Conservation (phyloP, 2,329 filamentous ascomycete genomes). For the Colletotrichum navitas region DNA sequence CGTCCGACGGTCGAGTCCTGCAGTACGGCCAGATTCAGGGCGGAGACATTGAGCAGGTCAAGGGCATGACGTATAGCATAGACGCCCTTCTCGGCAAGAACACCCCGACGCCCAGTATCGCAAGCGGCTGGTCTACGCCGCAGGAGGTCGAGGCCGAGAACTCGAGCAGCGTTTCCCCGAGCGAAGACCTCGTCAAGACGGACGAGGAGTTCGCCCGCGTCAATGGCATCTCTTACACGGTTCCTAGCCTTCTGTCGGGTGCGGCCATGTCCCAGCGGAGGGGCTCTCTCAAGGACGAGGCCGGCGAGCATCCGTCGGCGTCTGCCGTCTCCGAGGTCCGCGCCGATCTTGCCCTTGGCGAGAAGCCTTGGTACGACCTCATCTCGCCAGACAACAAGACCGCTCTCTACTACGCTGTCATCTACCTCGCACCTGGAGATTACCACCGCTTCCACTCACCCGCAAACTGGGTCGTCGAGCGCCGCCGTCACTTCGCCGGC, state of each 20-base stretch:
- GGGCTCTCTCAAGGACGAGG: conserved; percentile 77
- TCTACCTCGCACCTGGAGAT: conserved; percentile 96
- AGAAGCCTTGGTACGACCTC: conserved; percentile 78
- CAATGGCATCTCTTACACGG: conserved; percentile 95
- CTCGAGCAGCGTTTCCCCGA: conserved; percentile 53
- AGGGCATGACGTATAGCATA: conserved; percentile 97
- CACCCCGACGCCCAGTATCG: conserved; percentile 67
- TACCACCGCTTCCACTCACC: conserved; percentile 99
- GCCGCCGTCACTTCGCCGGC: conserved; percentile 95
- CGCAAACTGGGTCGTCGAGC: conserved; percentile 93
- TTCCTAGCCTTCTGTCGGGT: conserved; percentile 90
- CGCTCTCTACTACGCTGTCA: conserved; percentile 90
- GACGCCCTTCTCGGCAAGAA: conserved; percentile 87
- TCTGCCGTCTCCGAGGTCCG: conserved; percentile 86
- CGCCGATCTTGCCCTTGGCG: conserved; percentile 83
- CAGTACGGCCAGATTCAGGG: conserved; percentile 94
- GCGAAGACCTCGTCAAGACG: conserved; percentile 77
- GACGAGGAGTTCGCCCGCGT: conserved; percentile 94
- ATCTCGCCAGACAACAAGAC: conserved; percentile 73
- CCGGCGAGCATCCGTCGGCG: conserved; percentile 70
- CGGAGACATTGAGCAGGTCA: conserved; percentile 97
- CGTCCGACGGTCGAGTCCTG: conserved; percentile 89
- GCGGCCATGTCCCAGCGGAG: conserved; percentile 58
- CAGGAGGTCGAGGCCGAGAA: conserved; percentile 46
- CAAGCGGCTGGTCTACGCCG: conserved; percentile 52